Evolutionary conservation across 192 early-diverging fungal genomes (phyloP), one percentile per base, ranked within the genome.

Genomic region (Funneliformis mosseae): DNA sequence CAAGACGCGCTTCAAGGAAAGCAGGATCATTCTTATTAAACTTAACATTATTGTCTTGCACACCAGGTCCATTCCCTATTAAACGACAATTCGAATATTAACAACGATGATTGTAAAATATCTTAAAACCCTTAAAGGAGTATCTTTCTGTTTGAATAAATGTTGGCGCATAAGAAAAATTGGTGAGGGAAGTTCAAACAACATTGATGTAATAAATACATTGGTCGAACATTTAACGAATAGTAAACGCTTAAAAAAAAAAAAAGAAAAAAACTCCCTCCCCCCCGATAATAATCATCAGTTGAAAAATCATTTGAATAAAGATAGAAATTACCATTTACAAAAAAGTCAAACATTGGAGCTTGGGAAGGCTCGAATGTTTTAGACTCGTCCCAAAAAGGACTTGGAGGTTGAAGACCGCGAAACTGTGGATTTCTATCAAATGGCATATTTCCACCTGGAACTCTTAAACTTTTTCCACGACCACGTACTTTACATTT

Each of bases 1-100:
- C 82, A 7, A 83, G 70, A 59, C 83, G 82, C 33, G 80, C 68
- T 46, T 84, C 83, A 63, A 83, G 64, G 8, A 67, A 67, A 38
- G 64, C 64, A 23, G 64, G 64, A 67, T 67, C 64, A 67, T 67
- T 67, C 21, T 67, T 67, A 67, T 38, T 38, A 38, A 67, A 25
- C n/a, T 38, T 67, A 55, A 55, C 50, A 55, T 55, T 55, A 55
- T 12, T 55, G 14, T 55, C 50, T 55, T 55, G 50, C 1, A 5
- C 50, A 55, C 50, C 14, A 55, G 14, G 50, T 55, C 18, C 50
- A 55, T 55, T 55, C 16, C 50, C 50, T 55, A 55, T 33, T 33
- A 33, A 33, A 55, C 50, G 18, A 55, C 18, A 55, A 55, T 55
- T 48, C 33, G 33, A 33, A 33, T 33, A 33, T 33, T 33, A 33